Conservation (phyloP, 2,329 filamentous ascomycete species). For the Cercospora berteroae region DNA sequence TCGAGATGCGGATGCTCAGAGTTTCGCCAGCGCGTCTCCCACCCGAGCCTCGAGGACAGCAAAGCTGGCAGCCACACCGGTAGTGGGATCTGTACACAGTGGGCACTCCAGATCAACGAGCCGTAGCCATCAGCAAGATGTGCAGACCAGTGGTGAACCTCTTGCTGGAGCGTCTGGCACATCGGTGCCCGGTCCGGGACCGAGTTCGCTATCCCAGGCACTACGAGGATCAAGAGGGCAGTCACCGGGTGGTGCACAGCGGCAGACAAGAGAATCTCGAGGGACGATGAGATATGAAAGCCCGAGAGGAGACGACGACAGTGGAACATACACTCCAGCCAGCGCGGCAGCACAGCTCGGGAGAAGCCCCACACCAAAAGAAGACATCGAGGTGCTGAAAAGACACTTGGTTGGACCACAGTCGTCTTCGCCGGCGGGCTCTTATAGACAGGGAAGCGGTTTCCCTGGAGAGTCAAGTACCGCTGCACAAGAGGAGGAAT, state of each 20-base stretch:
- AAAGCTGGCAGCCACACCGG: constrained; percentile 32
- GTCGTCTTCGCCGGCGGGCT: constrained; percentile 40
- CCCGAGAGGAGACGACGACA: constrained; percentile 57
- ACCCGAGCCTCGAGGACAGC: constrained; percentile 47
- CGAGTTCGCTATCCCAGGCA: constrained; percentile 86
- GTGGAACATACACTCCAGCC: constrained; percentile 78
- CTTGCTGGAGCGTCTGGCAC: constrained; percentile 58
- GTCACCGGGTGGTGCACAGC: constrained; percentile 67
- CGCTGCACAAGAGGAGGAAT: constrained; percentile 68
- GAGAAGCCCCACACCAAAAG: constrained; percentile 61
- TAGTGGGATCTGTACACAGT: constrained; percentile 28
- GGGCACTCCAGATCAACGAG: constrained; percentile 22
- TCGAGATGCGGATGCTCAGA: constrained; percentile 21
- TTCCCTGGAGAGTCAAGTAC: constrained; percentile 34
- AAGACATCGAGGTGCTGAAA: constrained; percentile 88
- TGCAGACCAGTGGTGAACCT: constrained; percentile 59
- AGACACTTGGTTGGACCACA: constrained; percentile 79
- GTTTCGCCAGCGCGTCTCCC: constrained; percentile 36
- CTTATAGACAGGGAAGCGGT: constrained; percentile 27
- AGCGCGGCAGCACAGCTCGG: constrained; percentile 47
- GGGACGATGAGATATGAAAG: constrained; percentile 33
- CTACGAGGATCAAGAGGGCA: constrained; percentile 71
- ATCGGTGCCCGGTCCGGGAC: constrained; percentile 70
- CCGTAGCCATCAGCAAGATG: constrained; percentile 40
- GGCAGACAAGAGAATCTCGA: constrained; percentile 57